These are phyloP conservation scores for Cyclostephanos tholiformis DNA, from an alignment of 108 stramenopile species.

Conservation along the genomic window DNA sequence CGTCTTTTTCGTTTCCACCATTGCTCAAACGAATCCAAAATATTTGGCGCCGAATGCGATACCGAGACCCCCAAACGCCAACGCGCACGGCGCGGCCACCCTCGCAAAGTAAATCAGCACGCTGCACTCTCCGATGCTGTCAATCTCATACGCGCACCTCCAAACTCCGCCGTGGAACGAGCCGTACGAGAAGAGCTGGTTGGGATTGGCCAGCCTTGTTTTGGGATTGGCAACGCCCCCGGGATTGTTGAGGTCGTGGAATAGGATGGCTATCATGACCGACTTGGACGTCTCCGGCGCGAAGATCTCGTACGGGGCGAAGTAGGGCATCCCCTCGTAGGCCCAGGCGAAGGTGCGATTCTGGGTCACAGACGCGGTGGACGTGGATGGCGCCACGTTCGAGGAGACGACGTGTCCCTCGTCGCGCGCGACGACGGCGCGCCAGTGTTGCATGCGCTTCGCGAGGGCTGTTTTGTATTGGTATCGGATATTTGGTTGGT, in stretches of 20 bases:
- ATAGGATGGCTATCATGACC: conserved; percentile 95
- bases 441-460: conserved; percentile 99
- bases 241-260: conserved; percentile 87
- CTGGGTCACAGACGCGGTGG: conserved; percentile 90
- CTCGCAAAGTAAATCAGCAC: conserved; percentile 92
- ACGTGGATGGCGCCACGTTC: conserved; percentile 97
- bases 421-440: conserved; percentile 90
- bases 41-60: conserved; percentile 56
- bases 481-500: background rate
- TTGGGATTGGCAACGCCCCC: conserved; percentile 78
- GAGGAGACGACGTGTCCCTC: conserved; percentile 91
- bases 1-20: too few relatives aligned
- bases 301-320: conserved; percentile 95
- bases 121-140: conserved; percentile 93
- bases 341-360: conserved; percentile 98
- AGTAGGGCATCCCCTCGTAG: conserved; percentile 98
- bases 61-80: conserved; percentile 55
- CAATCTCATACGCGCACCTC: conserved; percentile 94
- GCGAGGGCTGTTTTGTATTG: conserved; percentile 69
- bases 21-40: conserved; percentile 42
- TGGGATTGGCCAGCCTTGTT: conserved; percentile 84
- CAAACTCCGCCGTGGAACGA: conserved; percentile 95
- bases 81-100: conserved; percentile 67
- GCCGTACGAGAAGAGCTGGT: conserved; percentile 93
- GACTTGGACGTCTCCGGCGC: conserved; percentile 96